Conservation (phyloP, 768 basidiomycete genomes). For the Leccinum variicolor region DNA sequence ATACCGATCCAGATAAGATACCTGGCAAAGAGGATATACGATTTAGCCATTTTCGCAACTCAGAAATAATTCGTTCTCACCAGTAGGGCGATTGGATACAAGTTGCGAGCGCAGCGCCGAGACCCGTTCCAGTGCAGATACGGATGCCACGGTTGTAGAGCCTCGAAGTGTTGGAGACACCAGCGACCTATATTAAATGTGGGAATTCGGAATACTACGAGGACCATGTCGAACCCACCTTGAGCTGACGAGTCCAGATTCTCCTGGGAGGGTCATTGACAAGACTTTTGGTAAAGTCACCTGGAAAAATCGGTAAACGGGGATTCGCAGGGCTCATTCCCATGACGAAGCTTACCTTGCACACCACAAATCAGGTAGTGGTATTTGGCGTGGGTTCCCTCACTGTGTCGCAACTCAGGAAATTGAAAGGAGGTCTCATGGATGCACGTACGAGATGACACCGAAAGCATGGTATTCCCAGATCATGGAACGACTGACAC, state of each 20-base stretch:
- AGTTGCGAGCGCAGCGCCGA: slow-evolving; percentile 76
- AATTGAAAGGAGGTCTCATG: not conserved
- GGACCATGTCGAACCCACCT: slow-evolving; percentile 39
- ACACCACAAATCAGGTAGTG: slow-evolving; percentile 84
- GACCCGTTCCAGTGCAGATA: slow-evolving; percentile 79
- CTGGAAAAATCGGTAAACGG: slow-evolving; percentile 24
- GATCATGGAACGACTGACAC: slow-evolving; percentile 68
- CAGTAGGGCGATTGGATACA: slow-evolving; percentile 74
- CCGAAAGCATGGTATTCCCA: slow-evolving; percentile 86
- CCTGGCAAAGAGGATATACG: slow-evolving; percentile 35
- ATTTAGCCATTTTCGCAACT: not conserved
- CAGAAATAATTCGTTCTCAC: slow-evolving; percentile 34
- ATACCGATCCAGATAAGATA: slow-evolving; percentile 77
- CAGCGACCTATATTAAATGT: slow-evolving; percentile 54
- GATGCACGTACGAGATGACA: slow-evolving; percentile 58
- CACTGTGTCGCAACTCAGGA: slow-evolving; percentile 38
- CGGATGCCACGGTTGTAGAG: slow-evolving; percentile 80
- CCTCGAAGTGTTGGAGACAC: slow-evolving; percentile 75
- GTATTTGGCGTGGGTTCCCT: slow-evolving; percentile 67
- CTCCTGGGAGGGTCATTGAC: slow-evolving; percentile 66
- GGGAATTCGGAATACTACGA: slow-evolving; percentile 8
- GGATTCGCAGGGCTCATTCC: not conserved
- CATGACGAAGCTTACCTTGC: slow-evolving; percentile 41
- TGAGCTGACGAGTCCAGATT: slow-evolving; percentile 78
- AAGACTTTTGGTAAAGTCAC: slow-evolving; percentile 74